Conservation (phyloP, 2,329 filamentous ascomycete species). For the Ophiognomonia clavigignenti-juglandacearum region DNA sequence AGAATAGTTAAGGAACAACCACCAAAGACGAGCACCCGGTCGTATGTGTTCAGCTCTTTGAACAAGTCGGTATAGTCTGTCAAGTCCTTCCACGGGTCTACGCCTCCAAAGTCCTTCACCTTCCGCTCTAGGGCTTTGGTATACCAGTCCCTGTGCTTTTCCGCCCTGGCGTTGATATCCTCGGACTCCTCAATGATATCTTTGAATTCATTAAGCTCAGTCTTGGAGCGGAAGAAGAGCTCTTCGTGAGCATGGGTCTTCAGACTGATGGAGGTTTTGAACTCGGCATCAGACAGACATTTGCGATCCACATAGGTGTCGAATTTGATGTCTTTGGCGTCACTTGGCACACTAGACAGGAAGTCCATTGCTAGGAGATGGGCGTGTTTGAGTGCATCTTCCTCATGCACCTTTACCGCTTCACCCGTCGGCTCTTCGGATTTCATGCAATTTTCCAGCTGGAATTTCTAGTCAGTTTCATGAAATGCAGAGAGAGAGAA, state of each 20-base stretch:
- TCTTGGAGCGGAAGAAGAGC: slow-evolving; percentile 10
- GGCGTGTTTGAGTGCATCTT: slow-evolving; percentile 12
- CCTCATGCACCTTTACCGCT: neutral
- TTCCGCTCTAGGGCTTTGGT: slow-evolving; percentile 8
- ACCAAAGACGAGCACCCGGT: slow-evolving; percentile 12
- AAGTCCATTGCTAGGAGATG: slow-evolving; percentile 12
- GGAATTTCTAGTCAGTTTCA: neutral
- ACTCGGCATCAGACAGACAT: neutral
- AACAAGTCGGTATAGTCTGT: slow-evolving; percentile 2
- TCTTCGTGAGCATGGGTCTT: slow-evolving; percentile 16
- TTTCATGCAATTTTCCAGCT: slow-evolving; percentile 13
- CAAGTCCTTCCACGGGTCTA: slow-evolving; percentile 1
- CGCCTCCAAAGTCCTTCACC: slow-evolving; percentile 3
- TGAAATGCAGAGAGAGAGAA: too few species aligned
- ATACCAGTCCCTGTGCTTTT: slow-evolving; percentile 9
- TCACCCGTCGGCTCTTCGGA: neutral
- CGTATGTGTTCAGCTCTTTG: slow-evolving; percentile 7
- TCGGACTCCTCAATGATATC: slow-evolving; percentile 1
- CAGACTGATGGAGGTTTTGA: slow-evolving; percentile 14
- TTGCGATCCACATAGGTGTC: slow-evolving; percentile 8
- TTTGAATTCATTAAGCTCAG: slow-evolving; percentile 7
- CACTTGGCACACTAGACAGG: slow-evolving; percentile 8
- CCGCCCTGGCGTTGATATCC: neutral
- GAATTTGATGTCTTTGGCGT: slow-evolving; percentile 2
- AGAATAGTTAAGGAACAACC: slow-evolving; percentile 14